Conservation (phyloP, 495 filamentous ascomycete species). For the Penicillium alfredii region DNA sequence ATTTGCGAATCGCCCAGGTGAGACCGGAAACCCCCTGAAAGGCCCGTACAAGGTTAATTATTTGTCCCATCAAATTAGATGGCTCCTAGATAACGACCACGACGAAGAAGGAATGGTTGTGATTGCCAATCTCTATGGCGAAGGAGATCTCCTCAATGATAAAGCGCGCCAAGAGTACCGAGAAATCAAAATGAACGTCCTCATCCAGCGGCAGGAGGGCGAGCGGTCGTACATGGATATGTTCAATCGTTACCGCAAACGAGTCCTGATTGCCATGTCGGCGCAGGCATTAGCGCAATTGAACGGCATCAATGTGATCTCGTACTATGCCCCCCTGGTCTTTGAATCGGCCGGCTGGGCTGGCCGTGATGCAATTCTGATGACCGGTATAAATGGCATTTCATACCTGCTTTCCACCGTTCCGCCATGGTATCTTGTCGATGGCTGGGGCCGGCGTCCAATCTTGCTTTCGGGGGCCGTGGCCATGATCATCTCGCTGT, state of each 20-base stretch:
- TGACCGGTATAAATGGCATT: slow-evolving; percentile 95
- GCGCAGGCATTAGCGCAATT: slow-evolving; percentile 92
- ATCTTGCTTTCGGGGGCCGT: slow-evolving; percentile 90
- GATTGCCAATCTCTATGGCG: slow-evolving; percentile 94
- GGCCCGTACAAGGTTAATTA: background rate
- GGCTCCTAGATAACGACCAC: slow-evolving; percentile 95
- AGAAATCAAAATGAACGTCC: slow-evolving; percentile 97
- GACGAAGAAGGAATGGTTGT: slow-evolving; percentile 98
- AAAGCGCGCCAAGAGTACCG: slow-evolving; percentile 91
- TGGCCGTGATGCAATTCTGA: slow-evolving; percentile 84
- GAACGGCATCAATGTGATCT: slow-evolving; percentile 99
- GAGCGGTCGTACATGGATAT: slow-evolving; percentile 89
- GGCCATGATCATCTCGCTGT: slow-evolving; percentile 86
- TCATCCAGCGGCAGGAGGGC: slow-evolving; percentile 88
- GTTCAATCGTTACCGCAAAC: slow-evolving; percentile 87
- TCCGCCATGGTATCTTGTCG: slow-evolving; percentile 96
- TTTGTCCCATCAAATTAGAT: slow-evolving; percentile 46
- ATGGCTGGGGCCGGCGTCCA: slow-evolving; percentile 81
- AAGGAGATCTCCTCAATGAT: slow-evolving; percentile 86
- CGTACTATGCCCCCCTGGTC: slow-evolving; percentile 94
- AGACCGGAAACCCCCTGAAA: slow-evolving; percentile 9
- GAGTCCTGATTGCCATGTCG: slow-evolving; percentile 98
- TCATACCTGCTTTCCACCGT: slow-evolving; percentile 87
- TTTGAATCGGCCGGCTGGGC: slow-evolving; percentile 94
- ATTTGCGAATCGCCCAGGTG: slow-evolving; percentile 96